Base-by-base conservation (phyloP, 2,329 filamentous ascomycete species). In the Gaeumannomyces sp. region DNA sequence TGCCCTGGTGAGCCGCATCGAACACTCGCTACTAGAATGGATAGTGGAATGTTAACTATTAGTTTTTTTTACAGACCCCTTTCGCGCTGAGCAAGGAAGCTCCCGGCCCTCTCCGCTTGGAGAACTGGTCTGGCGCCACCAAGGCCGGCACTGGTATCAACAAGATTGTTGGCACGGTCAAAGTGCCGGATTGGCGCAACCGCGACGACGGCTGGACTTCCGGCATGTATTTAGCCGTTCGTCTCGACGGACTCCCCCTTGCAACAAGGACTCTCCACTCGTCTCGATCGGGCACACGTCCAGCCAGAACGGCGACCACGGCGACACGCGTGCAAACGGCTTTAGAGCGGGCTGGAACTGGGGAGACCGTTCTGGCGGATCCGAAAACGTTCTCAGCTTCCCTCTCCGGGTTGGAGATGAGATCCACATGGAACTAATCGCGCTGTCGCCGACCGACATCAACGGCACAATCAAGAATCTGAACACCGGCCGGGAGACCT, bases 401-500 rank as follows among this genome's bases (percentile, higher is more conserved):
- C 45, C 45, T 3, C 45, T 53, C 45, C 45, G 45, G 45, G 45
- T n/a, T 3, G 45, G 45, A 3, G 45, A 53, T 7, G 10, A 33
- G 59, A 19, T 60, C 11, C 81, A 81, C 13, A 79, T 67, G 27
- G 72, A 69, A 22, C 77, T 76, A 67, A 80, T 79, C 66, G 45
- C 22, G 45, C 45, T 53, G 45, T 8, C 45, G 45, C 45, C 45
- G 45, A 65, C 16, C n/a, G 28, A 19, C 3, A 62, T 67, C n/a
- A 64, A 62, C 11, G 66, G 66, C 64, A 66, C 64, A 14, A 64
- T 67, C 53, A 61, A 67, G 29, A 67, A 67, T 59, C 33, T 62
- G 8, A 60, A 61, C 13, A 84, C 77, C 6, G 83, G 83, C 31
- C 71, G 80, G 69, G 78, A 71, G 6, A 83, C 82, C 31, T 79